Percentiles rank a stretch among this genome's conserved stretches.
phyloP scores from a whole-genome alignment of 2,329 filamentous ascomycete genomes.

The Botrytis paeoniae region DNA sequence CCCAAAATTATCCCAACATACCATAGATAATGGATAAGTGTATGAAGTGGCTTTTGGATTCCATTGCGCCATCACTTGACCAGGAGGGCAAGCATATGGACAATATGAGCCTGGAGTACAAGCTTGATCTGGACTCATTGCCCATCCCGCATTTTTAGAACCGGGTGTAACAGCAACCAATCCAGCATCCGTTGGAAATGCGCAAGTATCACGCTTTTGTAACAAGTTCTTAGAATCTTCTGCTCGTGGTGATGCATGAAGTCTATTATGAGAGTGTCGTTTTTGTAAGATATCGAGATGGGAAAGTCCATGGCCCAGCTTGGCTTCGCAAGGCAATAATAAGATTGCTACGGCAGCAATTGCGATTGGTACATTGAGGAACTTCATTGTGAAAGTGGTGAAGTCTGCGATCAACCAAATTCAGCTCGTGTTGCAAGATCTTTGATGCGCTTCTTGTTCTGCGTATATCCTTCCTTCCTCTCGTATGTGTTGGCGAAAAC shows the following conservation, averaged over 20 bases:
- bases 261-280: constrained; percentile 32
- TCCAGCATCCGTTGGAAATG: constrained; percentile 64
- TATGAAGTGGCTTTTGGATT: constrained; percentile 65
- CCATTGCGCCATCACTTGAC: constrained; percentile 78
- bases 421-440: not conserved
- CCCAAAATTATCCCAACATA: constrained; percentile 42
- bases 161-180: constrained; percentile 66
- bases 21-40: constrained; percentile 68
- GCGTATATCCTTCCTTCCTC: not conserved
- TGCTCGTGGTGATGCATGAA: constrained; percentile 30
- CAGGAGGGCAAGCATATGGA: constrained; percentile 72
- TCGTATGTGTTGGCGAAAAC: not conserved
- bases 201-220: constrained; percentile 47
- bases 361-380: constrained; percentile 49
- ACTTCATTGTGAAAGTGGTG: constrained; percentile 48
- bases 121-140: constrained; percentile 71
- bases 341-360: constrained; percentile 50
- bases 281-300: constrained; percentile 33
- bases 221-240: constrained; percentile 26
- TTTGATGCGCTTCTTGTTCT: not conserved
- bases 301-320: constrained; percentile 27
- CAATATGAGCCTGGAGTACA: constrained; percentile 69
- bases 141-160: constrained; percentile 69
- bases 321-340: constrained; percentile 36
- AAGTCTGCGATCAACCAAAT: constrained; percentile 19